A percentile compares a stretch with the other conserved stretches of the same genome.
Evolutionary conservation across 2,329 filamentous ascomycete species (phyloP).

Genomic region (Emmonsia crescens): DNA sequence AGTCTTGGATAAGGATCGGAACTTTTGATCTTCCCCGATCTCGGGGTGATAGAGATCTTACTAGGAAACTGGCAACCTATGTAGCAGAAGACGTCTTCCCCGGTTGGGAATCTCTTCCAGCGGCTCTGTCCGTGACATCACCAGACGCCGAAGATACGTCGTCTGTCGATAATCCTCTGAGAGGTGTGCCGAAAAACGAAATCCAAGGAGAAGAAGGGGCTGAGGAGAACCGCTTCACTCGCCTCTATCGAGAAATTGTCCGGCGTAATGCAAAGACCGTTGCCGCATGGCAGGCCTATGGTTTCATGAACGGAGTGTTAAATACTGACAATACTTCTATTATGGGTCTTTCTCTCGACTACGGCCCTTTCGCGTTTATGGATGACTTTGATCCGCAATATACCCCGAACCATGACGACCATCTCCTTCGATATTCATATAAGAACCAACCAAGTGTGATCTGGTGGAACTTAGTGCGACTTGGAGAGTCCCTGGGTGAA

Average conservation of each 20-base stretch:
- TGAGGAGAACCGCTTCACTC: conserved; percentile 75
- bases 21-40: conserved; percentile 87
- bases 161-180: conserved; percentile 34
- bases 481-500: conserved; percentile 83
- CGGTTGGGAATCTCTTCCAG: conserved; percentile 77
- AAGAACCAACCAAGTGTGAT: conserved; percentile 90
- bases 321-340: conserved; percentile 98
- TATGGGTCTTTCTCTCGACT: conserved; percentile 81
- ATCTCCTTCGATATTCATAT: conserved; percentile 78
- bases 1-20: conserved; percentile 86
- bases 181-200: conserved; percentile 46
- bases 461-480: conserved; percentile 94
- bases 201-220: conserved; percentile 57
- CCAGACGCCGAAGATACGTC: conserved; percentile 29
- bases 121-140: conserved; percentile 33
- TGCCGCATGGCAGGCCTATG: conserved; percentile 92
- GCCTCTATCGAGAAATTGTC: conserved; percentile 78
- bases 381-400: conserved; percentile 92
- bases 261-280: conserved; percentile 79
- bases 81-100: conserved; percentile 77
- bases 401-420: conserved; percentile 94
- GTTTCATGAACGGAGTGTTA: conserved; percentile 97
- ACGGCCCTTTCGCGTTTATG: conserved; percentile 93
- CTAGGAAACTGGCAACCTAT: conserved; percentile 67
- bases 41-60: conserved; percentile 63